Evolutionary conservation across 1,139 yeast genomes (phyloP).

Genomic region (Candida labiduridarum): DNA sequence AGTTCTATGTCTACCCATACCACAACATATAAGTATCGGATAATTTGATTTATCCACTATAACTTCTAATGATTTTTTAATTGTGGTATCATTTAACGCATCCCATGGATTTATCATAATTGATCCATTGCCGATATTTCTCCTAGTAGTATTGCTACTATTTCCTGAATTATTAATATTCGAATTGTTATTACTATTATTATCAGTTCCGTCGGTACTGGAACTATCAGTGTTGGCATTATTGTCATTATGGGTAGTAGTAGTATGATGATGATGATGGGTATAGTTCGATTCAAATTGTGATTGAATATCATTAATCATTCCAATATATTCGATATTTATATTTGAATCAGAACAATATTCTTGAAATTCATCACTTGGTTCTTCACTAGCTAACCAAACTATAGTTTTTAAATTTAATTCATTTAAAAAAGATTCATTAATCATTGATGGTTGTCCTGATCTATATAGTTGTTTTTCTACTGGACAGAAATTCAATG

Average conservation of each 20-base stretch:
- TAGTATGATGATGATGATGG: no score
- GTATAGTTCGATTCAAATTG: conserved; percentile 20
- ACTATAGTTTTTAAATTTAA: conserved; percentile 76
- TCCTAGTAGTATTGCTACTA: no score
- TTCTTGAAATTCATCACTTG: conserved; percentile 81
- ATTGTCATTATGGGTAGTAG: no score
- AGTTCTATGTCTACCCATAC: conserved; percentile 96
- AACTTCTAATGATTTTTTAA: conserved; percentile 74
- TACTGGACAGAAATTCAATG: conserved; percentile 92
- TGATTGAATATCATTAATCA: conserved; percentile 52
- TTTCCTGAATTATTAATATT: no score
- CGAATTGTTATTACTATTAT: no score
- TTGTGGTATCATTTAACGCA: conserved; percentile 84
- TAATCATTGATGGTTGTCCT: conserved; percentile 96
- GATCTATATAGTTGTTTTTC: conserved; percentile 83
- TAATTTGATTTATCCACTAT: conserved; percentile 72
- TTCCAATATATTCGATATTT: conserved; percentile 63
- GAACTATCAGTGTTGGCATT: no score
- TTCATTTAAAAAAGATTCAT: conserved; percentile 79
- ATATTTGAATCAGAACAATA: conserved; percentile 77
- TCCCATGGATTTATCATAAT: conserved; percentile 78
- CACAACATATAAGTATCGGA: conserved; percentile 90
- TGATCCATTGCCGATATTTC: background rate
- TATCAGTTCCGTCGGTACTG: no score
- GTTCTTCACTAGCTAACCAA: conserved; percentile 96